Conservation (phyloP, 768 basidiomycete species). For the Naganishia vishniacii region DNA sequence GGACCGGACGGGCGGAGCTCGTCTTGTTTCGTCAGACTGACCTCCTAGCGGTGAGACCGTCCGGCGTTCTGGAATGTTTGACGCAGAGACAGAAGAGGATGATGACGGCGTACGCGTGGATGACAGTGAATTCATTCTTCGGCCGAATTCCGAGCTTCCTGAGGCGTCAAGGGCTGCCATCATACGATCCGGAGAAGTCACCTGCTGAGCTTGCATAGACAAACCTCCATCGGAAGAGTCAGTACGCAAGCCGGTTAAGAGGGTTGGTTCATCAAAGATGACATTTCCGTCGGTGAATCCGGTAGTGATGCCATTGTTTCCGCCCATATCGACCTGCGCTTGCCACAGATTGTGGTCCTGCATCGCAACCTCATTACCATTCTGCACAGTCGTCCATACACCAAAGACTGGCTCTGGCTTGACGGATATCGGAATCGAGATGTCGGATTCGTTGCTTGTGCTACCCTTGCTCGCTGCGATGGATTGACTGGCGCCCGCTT, state of each 20-base stretch:
- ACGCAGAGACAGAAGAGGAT: not conserved
- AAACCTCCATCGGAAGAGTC: not conserved
- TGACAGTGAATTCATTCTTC: constrained; percentile 25
- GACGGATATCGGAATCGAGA: not conserved
- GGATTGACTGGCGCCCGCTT: not conserved
- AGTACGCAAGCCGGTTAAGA: not conserved
- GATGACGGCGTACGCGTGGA: constrained; percentile 12
- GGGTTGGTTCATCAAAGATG: constrained; percentile 12
- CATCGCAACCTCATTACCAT: not conserved
- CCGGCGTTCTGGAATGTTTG: not conserved
- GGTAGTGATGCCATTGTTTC: not conserved
- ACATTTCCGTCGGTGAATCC: not conserved
- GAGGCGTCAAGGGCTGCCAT: constrained; percentile 7
- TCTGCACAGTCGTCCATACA: constrained; percentile 8
- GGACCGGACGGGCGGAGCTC: not conserved
- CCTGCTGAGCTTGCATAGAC: not conserved
- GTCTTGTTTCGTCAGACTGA: not conserved
- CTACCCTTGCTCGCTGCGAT: not conserved
- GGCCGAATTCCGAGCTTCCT: constrained; percentile 22
- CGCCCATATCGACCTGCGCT: not conserved
- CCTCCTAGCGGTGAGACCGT: not conserved
- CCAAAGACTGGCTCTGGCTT: not conserved
- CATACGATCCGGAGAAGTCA: not conserved
- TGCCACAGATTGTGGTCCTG: constrained; percentile 4
- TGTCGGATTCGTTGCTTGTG: not conserved